Evolutionary conservation across 164 flowering plant genomes (phyloP).

Genomic region (Echeveria elegans): DNA sequence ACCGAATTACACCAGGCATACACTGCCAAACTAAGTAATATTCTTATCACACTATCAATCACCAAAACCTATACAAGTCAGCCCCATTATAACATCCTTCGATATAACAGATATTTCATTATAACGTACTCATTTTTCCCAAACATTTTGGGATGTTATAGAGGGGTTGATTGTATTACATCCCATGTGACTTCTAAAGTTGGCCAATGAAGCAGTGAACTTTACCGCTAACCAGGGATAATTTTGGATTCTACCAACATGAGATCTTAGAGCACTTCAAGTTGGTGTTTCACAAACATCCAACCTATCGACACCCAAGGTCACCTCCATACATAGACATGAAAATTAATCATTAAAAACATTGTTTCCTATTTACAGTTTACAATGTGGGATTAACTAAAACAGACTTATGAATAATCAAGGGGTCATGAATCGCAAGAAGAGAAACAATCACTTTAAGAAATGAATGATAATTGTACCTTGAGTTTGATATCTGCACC

Average conservation of each 20-base stretch:
- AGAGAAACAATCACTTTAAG: not conserved
- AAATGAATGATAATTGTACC: constrained; percentile 32
- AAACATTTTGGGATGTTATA: too few species aligned
- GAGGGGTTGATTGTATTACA: too few species aligned
- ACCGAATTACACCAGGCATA: not conserved
- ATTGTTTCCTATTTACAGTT: not conserved
- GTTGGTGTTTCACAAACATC: not conserved
- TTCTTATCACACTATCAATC: not conserved
- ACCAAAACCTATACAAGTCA: too few species aligned
- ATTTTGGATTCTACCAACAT: not conserved
- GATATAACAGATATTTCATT: too few species aligned
- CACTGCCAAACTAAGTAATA: not conserved
- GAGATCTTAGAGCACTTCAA: not conserved
- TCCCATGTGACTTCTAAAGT: too few species aligned
- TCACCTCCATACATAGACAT: not conserved
- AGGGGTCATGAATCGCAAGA: not conserved
- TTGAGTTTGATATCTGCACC: constrained; percentile 64
- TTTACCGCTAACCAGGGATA: not conserved
- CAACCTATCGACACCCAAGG: not conserved
- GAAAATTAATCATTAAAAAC: not conserved
- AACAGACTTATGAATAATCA: not conserved
- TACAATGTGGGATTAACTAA: not conserved
- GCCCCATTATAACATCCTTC: too few species aligned
- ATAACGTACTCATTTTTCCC: too few species aligned
- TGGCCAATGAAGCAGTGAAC: too few species aligned